These are phyloP conservation scores for Catharanthus roseus DNA, from an alignment of 257 asterid genomes.

Conservation along the genomic window DNA sequence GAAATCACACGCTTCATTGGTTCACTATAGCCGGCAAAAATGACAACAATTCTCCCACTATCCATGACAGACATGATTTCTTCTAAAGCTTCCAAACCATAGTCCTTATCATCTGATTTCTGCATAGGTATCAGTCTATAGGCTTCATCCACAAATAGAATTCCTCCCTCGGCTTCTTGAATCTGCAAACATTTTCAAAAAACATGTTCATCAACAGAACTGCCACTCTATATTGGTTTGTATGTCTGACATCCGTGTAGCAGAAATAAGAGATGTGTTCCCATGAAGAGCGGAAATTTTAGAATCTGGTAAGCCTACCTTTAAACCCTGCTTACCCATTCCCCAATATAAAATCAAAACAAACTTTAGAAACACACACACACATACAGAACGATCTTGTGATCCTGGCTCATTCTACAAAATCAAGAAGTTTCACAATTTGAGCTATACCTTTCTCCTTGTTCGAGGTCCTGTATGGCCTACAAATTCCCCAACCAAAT, in stretches of 20 bases:
- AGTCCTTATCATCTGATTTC: conserved; percentile 72
- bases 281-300: neutral
- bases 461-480: conserved; percentile 89
- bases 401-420: neutral
- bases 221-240: neutral
- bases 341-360: neutral
- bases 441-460: conserved; percentile 56
- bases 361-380: neutral
- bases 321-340: neutral
- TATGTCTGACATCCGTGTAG: neutral
- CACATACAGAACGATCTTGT: neutral
- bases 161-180: conserved; percentile 90
- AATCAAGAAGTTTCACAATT: neutral
- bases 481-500: conserved; percentile 78
- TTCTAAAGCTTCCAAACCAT: conserved; percentile 83
- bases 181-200: conserved; percentile 38
- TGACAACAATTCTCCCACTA: conserved; percentile 76
- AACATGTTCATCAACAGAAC: neutral
- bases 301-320: neutral
- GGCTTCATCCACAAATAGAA: conserved; percentile 95
- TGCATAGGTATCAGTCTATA: conserved; percentile 82
- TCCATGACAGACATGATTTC: conserved; percentile 98
- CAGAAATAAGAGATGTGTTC: neutral
- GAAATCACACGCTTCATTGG: conserved; percentile 86
- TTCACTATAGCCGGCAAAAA: conserved; percentile 94